Evolutionary conservation across 768 basidiomycete genomes (phyloP).

Genomic region (Amanita subjunquillea): DNA sequence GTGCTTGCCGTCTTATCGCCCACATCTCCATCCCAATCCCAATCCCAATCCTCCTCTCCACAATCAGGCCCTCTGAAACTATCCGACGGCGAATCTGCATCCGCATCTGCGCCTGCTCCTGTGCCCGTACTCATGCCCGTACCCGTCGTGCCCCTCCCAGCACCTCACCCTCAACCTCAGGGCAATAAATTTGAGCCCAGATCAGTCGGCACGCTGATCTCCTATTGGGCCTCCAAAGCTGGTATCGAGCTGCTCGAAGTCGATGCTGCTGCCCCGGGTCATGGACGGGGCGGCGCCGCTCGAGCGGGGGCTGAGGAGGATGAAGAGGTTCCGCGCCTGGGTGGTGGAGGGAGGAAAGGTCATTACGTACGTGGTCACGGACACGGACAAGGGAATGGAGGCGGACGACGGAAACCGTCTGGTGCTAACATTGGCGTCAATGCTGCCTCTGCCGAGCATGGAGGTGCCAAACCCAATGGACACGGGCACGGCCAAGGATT

Average conservation of each 20-base stretch:
- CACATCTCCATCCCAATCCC: slow-evolving; percentile 16
- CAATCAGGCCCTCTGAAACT: slow-evolving; percentile 18
- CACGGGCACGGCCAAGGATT: slow-evolving; percentile 20
- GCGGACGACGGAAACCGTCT: slow-evolving; percentile 12
- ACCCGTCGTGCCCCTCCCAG: slow-evolving; percentile 54
- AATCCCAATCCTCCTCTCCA: slow-evolving; percentile 28
- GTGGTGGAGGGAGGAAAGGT: not conserved
- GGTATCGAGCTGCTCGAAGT: slow-evolving; percentile 49
- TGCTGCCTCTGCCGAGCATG: no score
- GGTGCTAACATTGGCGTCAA: not conserved
- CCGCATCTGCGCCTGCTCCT: not conserved
- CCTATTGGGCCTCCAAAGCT: slow-evolving; percentile 58
- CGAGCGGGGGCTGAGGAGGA: slow-evolving; percentile 15
- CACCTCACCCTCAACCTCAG: slow-evolving; percentile 34
- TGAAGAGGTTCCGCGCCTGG: not conserved
- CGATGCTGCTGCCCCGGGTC: slow-evolving; percentile 29
- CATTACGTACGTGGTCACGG: slow-evolving; percentile 9
- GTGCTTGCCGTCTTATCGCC: slow-evolving; percentile 47
- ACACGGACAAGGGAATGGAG: slow-evolving; percentile 10
- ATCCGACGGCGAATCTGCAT: slow-evolving; percentile 13
- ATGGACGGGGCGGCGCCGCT: slow-evolving; percentile 22
- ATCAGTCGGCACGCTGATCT: slow-evolving; percentile 50
- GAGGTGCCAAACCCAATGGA: no score
- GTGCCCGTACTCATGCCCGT: slow-evolving; percentile 15
- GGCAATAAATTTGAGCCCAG: slow-evolving; percentile 54